Percentiles rank a stretch among this genome's conserved stretches.
Conservation (phyloP, 768 basidiomycete species). For the Mycena epipterygia region DNA sequence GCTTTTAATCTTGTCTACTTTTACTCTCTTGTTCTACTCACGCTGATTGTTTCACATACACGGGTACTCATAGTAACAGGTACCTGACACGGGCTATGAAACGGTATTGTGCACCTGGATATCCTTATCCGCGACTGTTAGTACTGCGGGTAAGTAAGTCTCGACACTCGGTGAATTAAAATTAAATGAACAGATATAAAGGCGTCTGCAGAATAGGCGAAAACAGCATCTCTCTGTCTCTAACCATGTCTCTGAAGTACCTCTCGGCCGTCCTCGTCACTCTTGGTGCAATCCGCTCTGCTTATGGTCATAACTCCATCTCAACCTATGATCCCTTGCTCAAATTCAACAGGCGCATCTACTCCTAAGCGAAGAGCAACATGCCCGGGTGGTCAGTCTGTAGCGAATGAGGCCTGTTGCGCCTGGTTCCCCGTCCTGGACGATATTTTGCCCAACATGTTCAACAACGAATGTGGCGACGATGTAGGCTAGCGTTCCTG, state of each 20-base stretch:
- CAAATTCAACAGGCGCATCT: conserved; percentile 13
- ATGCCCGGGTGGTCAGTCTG: conserved; percentile 48
- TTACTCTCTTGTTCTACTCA: too few species aligned
- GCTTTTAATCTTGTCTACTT: too few species aligned
- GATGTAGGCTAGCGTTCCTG: conserved; percentile 42
- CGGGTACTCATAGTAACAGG: too few species aligned
- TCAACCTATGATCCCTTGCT: not conserved
- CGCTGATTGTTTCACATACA: too few species aligned
- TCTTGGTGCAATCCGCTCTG: not conserved
- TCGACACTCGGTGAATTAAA: too few species aligned
- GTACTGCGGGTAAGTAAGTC: too few species aligned
- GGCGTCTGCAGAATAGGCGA: not conserved
- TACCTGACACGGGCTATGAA: too few species aligned
- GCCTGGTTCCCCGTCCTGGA: conserved; percentile 47
- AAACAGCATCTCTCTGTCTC: not conserved
- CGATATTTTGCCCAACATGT: conserved; percentile 45
- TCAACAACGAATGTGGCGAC: conserved; percentile 47
- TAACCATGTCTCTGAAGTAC: not conserved
- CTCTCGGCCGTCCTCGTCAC: not conserved
- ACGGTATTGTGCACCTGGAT: too few species aligned
- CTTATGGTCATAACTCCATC: not conserved
- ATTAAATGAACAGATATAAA: not conserved
- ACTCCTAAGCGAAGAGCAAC: conserved; percentile 19
- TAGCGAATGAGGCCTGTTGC: conserved; percentile 47
- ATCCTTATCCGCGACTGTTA: too few species aligned